Evolutionary conservation across 169 alveolate species (phyloP), one percentile per base, ranked within the genome.

Genomic region (Babesia gibsoni): DNA sequence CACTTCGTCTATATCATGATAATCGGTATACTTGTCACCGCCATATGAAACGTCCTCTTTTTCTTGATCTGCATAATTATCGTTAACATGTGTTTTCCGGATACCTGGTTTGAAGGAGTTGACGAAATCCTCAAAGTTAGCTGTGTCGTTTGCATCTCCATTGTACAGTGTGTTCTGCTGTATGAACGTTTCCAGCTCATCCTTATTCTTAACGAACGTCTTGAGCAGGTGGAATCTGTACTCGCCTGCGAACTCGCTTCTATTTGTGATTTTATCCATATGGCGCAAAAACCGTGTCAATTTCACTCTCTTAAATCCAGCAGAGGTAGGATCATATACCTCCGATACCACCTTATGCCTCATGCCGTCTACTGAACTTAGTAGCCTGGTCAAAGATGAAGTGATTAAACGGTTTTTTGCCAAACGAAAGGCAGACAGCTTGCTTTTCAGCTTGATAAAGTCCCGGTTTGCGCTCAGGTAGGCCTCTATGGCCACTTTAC

Each of bases 201-300:
- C 82, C 53, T 57, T 77, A 30, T 67, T 29, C 50, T 58, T 36
- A 6, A 66, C 54, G n/a, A 30, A 77, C 9, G 80, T 77, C 37
- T 39, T 68, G 9, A 77, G 52, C 36, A 63, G 36, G 27, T 77
- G 57, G 58, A 67, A 77, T 52, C 86, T 25, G 59, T 77, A 77
- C 29, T 77, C 86, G 29, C 82, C 79, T 12, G 72, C 59, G 27
- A 77, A 77, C 16, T 77, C 82, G 1, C 54, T 33, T n/a, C 70
- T 35, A 3, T 25, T 18, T 5, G 82, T 30, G 4, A 77, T 50
- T 35, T 77, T 77, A 48, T 67, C 86, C 69, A 77, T 23, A 39
- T 77, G 65, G 25, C 73, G 70, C 37, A 77, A 45, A 25, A 77
- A 77, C 20, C 86, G 59, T 1, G 86, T 77, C 25, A 67, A 46